phyloP scores from a whole-genome alignment of 75 land plant species.

The Selaginella moellendorffii region DNA sequence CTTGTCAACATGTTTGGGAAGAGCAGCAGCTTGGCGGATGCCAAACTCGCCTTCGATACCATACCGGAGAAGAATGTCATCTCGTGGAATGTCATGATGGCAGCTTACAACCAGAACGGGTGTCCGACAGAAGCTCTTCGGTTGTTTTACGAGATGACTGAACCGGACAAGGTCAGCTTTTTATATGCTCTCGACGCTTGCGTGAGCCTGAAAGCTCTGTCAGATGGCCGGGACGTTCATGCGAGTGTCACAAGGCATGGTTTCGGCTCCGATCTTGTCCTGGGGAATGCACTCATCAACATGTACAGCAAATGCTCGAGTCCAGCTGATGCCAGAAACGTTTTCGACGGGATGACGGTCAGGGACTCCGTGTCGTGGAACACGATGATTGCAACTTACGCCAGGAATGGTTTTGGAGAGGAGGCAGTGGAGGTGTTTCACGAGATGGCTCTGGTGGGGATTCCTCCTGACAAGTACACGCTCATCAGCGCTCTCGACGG shows the following conservation, averaged over 20 bases:
- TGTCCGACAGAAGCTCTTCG: neutral
- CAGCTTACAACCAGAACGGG: constrained; percentile 1
- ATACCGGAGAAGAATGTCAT: neutral
- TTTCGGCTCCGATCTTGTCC: neutral
- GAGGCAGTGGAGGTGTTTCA: constrained; percentile 11
- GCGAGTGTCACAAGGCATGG: neutral
- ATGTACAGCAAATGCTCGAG: constrained; percentile 7
- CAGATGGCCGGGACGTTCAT: neutral
- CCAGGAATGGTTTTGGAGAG: neutral
- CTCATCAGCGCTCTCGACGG: constrained; percentile 39
- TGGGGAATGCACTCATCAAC: constrained; percentile 1
- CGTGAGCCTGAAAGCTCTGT: neutral
- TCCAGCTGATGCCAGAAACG: neutral
- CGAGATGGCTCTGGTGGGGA: constrained; percentile 16
- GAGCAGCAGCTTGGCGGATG: neutral
- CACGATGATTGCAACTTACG: constrained; percentile 11
- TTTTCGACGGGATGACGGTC: constrained; percentile 6
- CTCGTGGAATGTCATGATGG: constrained; percentile 1
- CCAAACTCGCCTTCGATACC: neutral
- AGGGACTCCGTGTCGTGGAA: constrained; percentile 12
- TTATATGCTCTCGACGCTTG: neutral
- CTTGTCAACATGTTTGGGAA: neutral
- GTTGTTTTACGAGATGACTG: neutral
- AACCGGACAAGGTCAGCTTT: neutral
- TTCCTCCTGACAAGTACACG: constrained; percentile 27